Evolutionary conservation across 148 eudicot species (phyloP), one percentile per base, ranked within the genome.

Genomic region (Mesembryanthemum crystallinum): DNA sequence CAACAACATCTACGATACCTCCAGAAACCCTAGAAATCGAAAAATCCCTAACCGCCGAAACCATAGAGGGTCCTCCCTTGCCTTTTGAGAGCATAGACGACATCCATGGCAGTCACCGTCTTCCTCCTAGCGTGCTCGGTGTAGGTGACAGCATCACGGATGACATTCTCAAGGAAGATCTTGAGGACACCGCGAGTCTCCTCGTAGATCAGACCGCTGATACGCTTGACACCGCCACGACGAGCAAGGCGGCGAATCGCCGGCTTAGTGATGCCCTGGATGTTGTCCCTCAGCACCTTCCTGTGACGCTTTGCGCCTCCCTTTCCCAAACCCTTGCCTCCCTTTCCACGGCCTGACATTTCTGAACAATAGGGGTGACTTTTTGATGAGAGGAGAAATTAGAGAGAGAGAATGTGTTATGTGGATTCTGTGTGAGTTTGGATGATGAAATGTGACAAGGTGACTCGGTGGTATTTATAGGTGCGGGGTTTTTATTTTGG

Each of bases 291-390:
- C 35, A 86, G 73, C 5, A 86, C 88, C 18, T 86, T 86, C 12
- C 88, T 39, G 51, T 86, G 88, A 25, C 88, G 77, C 82, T 86
- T 86, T 0, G 88, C 88, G 23, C 88, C 88, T 21, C 84, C 89
- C 82, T 87, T 87, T 43, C 89, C 89, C 59, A 87, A 37, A 4
- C 89, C 89, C 73, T 87, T 87, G 28, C 89, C 89, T 43, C 89
- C 89, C 86, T 87, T 87, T 0, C 89, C 89, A 0, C 89, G 75
- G 0, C 89, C 89, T 13, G 89, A 87, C 89, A 87, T 87, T 80
- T 71, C 67, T n/a, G n/a, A n/a, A n/a, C n/a, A n/a, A n/a, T n/a
- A n/a, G n/a, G n/a, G n/a, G n/a, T n/a, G n/a, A n/a, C n/a, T n/a
- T n/a, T n/a, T n/a, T n/a, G n/a, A n/a, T n/a, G 60, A 70, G 68